A percentile compares a stretch with the other conserved stretches of the same genome.
Conservation (phyloP, 495 filamentous ascomycete genomes). For the Daldinia grandis region DNA sequence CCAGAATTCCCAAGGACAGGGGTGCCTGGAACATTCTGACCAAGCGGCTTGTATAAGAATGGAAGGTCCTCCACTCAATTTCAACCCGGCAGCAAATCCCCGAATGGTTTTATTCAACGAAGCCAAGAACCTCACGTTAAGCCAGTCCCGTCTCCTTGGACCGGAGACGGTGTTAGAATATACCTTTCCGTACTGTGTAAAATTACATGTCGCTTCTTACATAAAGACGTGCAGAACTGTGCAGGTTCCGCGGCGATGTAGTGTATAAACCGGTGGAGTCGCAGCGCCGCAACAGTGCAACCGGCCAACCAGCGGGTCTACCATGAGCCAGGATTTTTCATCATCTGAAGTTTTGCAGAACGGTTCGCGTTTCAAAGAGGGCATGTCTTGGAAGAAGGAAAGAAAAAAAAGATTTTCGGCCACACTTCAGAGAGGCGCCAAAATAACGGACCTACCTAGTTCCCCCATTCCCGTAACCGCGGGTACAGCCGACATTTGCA, state of each 20-base stretch:
- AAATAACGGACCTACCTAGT: slow-evolving; percentile 15
- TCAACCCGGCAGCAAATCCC: slow-evolving; percentile 37
- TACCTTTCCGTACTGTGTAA: slow-evolving; percentile 14
- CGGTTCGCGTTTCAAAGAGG: slow-evolving; percentile 25
- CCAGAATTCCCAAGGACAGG: slow-evolving; percentile 16
- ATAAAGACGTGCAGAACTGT: slow-evolving; percentile 18
- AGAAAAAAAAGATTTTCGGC: slow-evolving; percentile 5
- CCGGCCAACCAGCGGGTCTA: slow-evolving; percentile 31
- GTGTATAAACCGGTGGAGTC: slow-evolving; percentile 30
- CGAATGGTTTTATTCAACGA: slow-evolving; percentile 31
- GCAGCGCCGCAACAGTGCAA: slow-evolving; percentile 2
- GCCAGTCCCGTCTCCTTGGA: slow-evolving; percentile 36
- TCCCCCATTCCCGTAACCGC: slow-evolving; percentile 24
- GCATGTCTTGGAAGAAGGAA: slow-evolving; percentile 17
- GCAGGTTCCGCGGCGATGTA: slow-evolving; percentile 5
- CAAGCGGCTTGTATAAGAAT: slow-evolving; percentile 41
- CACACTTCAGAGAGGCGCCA: slow-evolving; percentile 12
- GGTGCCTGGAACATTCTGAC: slow-evolving; percentile 30
- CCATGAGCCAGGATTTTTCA: slow-evolving; percentile 36
- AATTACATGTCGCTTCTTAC: slow-evolving; percentile 5
- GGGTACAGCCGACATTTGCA: slow-evolving; percentile 36
- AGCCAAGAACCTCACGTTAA: slow-evolving; percentile 14
- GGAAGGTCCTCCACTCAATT: slow-evolving; percentile 40
- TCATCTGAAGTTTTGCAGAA: slow-evolving; percentile 34
- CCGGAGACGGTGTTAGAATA: slow-evolving; percentile 26